Evolutionary conservation across 2,329 filamentous ascomycete species (phyloP), one percentile per base, ranked within the genome.

Genomic region (Talaromyces funiculosus): DNA sequence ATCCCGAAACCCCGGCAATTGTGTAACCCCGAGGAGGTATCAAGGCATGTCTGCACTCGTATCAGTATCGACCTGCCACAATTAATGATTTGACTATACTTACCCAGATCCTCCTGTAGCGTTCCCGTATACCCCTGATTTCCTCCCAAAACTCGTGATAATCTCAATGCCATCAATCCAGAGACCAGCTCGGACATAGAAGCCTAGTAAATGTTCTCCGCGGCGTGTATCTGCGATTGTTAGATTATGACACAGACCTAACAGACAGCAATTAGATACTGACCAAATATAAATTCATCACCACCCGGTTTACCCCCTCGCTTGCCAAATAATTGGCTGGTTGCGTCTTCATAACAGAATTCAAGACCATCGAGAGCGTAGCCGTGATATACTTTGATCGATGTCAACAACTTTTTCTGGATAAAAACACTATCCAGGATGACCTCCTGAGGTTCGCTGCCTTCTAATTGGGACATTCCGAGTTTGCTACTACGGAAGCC

Each of bases 161-260:
- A 97, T 87, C 72, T 96, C 91, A 57, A 97, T 83, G 12, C 87
- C 93, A 72, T 97, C 91, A 65, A 97, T 88, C 72, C 89, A 94
- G 62, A 84, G 80, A 22, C 90, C 92, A 54, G 89, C 86, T 65
- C 92, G 83, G 56, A 97, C 80, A 67, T 88, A 84, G 72, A 99
- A 97, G 8, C 94, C 94, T 62, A 91, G 86, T 47, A 99, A 81
- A 63, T 90, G 88, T 77, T 99, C 94, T 59, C 92, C 92, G 59
- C 87, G 86, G 45, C 90, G 85, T 35, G 90, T 87, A 74, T 97
- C 92, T 90, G 18, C 22, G 18, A 29, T 38, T n/a, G 29, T 31
- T 14, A 18, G 24, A 24, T 57, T 24, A 51, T n/a, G 29, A 5
- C n/a, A 33, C 9, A 18, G 4, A 47, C 8, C 38, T 42, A 9